phyloP scores from a whole-genome alignment of 2,329 filamentous ascomycete genomes.

The Aspergillus piperis region DNA sequence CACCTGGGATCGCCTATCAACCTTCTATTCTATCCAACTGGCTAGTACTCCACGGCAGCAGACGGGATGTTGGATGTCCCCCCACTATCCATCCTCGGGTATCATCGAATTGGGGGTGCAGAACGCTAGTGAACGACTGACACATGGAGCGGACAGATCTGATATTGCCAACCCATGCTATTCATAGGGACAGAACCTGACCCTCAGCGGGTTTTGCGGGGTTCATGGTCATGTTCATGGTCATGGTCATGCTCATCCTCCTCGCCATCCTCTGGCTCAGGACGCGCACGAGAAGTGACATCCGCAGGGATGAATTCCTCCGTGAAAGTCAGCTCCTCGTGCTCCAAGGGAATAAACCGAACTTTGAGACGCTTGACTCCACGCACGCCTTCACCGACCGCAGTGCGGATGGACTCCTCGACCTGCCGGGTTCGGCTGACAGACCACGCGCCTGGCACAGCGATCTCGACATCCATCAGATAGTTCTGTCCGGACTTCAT shows the following conservation, averaged over 20 bases:
- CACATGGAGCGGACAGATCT: neutral
- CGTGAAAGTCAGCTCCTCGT: slow-evolving; percentile 59
- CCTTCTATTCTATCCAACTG: slow-evolving; percentile 24
- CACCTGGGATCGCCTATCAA: slow-evolving; percentile 16
- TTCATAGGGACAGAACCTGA: neutral
- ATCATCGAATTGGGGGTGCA: neutral
- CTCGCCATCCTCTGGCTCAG: slow-evolving; percentile 58
- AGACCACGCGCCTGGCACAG: slow-evolving; percentile 74
- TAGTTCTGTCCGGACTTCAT: slow-evolving; percentile 97
- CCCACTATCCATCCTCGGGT: neutral
- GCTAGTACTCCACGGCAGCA: neutral
- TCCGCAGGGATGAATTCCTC: slow-evolving; percentile 78
- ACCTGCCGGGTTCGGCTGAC: slow-evolving; percentile 68
- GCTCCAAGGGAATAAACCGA: slow-evolving; percentile 74
- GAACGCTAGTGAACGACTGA: neutral
- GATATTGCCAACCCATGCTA: neutral
- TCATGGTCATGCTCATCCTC: neutral
- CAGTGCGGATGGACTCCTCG: slow-evolving; percentile 72
- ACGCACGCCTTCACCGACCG: slow-evolving; percentile 73
- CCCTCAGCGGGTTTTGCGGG: neutral
- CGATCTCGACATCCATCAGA: slow-evolving; percentile 84
- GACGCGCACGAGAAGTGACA: slow-evolving; percentile 58
- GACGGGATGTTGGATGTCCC: neutral
- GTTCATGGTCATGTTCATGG: slow-evolving; percentile 13
- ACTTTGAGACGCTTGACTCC: slow-evolving; percentile 83